A percentile compares a stretch with the other conserved stretches of the same genome.
phyloP scores from a whole-genome alignment of 345 rosid genomes.

The Eucalyptus albens region DNA sequence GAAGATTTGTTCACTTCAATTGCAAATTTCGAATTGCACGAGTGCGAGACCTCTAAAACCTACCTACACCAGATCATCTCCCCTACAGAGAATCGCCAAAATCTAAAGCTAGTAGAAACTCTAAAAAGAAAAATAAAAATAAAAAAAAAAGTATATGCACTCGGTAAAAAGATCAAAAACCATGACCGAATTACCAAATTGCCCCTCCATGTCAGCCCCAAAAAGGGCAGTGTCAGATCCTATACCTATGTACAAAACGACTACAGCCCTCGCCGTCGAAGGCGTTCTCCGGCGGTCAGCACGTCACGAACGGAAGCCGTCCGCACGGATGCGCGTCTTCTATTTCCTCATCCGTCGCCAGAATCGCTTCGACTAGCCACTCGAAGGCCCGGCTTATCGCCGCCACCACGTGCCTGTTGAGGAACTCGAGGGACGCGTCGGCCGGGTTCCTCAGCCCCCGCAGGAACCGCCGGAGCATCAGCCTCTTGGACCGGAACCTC shows the following conservation, averaged over 20 bases:
- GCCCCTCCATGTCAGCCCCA: neutral
- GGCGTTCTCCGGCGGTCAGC: neutral
- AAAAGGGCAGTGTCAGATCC: neutral
- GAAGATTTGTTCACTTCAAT: neutral
- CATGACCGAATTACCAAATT: neutral
- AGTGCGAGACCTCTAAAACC: neutral
- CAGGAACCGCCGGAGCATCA: neutral
- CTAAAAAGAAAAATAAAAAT: accelerated
- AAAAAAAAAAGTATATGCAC: neutral
- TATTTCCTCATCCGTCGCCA: neutral
- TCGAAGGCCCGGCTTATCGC: neutral
- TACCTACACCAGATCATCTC: neutral
- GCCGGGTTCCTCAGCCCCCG: neutral
- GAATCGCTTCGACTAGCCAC: neutral
- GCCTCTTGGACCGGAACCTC: neutral
- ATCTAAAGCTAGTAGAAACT: neutral
- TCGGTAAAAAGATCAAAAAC: neutral
- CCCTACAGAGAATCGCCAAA: neutral
- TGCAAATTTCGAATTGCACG: neutral
- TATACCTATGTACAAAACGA: neutral
- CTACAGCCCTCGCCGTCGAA: neutral
- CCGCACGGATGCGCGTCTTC: neutral
- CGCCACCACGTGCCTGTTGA: neutral
- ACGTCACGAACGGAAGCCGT: neutral
- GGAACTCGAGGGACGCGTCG: neutral